phyloP scores from a whole-genome alignment of 2,329 filamentous ascomycete genomes.

The Venturia pyrina region DNA sequence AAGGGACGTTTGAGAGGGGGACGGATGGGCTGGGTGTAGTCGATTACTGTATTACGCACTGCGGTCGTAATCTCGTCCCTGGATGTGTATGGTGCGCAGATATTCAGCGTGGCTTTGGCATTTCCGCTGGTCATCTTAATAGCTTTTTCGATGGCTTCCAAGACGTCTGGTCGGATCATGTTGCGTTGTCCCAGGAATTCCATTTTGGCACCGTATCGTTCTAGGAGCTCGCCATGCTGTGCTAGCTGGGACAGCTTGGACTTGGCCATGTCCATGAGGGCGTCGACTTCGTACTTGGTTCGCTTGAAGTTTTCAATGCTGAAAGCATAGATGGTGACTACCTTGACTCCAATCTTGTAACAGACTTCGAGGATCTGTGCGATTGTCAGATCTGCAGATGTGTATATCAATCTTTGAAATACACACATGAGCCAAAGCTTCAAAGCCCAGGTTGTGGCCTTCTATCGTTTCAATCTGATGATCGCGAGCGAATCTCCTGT shows the following conservation, averaged over 20 bases:
- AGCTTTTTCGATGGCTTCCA: constrained; percentile 78
- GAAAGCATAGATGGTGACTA: constrained; percentile 96
- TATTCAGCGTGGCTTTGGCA: constrained; percentile 67
- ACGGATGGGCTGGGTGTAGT: constrained; percentile 66
- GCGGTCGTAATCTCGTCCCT: constrained; percentile 90
- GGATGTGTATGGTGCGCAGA: constrained; percentile 96
- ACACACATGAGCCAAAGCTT: constrained; percentile 73
- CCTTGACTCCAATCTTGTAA: constrained; percentile 94
- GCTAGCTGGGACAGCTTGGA: constrained; percentile 85
- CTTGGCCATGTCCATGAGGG: constrained; percentile 95
- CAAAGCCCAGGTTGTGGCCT: constrained; percentile 90
- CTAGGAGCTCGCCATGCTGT: constrained; percentile 85
- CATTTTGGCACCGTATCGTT: constrained; percentile 83
- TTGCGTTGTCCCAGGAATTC: constrained; percentile 77
- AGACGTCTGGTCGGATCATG: constrained; percentile 75
- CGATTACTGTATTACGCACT: constrained; percentile 75
- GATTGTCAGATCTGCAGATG: not conserved
- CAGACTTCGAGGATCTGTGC: constrained; percentile 80
- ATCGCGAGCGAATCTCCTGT: constrained; percentile 79
- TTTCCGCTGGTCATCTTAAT: constrained; percentile 82
- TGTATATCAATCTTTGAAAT: not conserved
- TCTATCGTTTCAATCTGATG: constrained; percentile 95
- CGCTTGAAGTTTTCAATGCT: constrained; percentile 99
- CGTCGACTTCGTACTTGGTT: constrained; percentile 91
- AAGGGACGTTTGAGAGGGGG: constrained; percentile 56